These are phyloP conservation scores for Aspergillus quadricinctus DNA, from an alignment of 2,329 filamentous ascomycete genomes.

Conservation along the genomic window DNA sequence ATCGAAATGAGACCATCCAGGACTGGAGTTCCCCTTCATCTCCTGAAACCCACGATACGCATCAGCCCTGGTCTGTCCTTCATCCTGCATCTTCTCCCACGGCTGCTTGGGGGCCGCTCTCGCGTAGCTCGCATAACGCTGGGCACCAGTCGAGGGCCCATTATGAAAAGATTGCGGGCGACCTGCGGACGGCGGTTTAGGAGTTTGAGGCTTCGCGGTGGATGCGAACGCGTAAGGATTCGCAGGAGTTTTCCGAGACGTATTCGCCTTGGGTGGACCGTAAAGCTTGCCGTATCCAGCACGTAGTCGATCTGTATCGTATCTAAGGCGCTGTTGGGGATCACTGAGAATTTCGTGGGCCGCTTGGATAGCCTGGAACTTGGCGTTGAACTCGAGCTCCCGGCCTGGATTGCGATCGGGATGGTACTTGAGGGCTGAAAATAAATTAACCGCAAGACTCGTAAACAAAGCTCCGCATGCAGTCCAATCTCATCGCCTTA, in stretches of 20 bases:
- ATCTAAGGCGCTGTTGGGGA: slow-evolving; percentile 53
- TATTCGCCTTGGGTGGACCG: slow-evolving; percentile 24
- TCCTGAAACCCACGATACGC: slow-evolving; percentile 42
- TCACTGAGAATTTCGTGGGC: slow-evolving; percentile 74
- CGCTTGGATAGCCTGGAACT: slow-evolving; percentile 81
- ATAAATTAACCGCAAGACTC: slow-evolving; percentile 6
- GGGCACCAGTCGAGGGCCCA: slow-evolving; percentile 34
- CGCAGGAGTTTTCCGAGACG: slow-evolving; percentile 26
- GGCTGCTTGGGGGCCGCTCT: slow-evolving; percentile 35
- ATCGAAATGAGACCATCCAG: slow-evolving; percentile 40
- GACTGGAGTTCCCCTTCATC: slow-evolving; percentile 34
- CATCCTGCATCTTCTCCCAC: slow-evolving; percentile 37
- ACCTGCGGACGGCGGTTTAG: slow-evolving; percentile 17
- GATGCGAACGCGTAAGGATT: slow-evolving; percentile 20
- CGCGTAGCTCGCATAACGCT: slow-evolving; percentile 39
- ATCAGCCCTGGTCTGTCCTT: slow-evolving; percentile 40
- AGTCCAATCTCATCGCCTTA: slow-evolving; percentile 34
- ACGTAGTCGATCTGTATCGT: slow-evolving; percentile 58
- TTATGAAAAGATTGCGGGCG: slow-evolving; percentile 21
- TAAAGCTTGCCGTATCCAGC: slow-evolving; percentile 40
- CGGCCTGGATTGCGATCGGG: slow-evolving; percentile 83
- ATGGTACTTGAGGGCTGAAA: slow-evolving; percentile 73
- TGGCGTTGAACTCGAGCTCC: slow-evolving; percentile 72
- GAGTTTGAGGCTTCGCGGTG: slow-evolving; percentile 19
- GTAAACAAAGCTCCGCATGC: not conserved